Evolutionary conservation across 139 green algal species (phyloP).

Genomic region (Ostreobium quekettii): DNA sequence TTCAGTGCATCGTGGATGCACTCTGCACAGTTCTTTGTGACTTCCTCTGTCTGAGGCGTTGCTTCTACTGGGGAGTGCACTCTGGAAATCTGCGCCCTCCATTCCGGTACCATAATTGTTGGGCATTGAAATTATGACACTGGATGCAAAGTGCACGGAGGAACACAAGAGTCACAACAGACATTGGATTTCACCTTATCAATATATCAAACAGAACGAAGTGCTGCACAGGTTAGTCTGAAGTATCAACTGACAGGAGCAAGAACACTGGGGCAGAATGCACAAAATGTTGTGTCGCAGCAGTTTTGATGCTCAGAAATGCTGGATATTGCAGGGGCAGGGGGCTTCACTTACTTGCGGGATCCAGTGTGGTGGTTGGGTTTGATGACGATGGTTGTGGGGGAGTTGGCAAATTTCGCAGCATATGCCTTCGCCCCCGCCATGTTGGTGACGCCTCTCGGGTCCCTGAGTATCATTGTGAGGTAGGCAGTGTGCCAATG

Average conservation of each 20-base stretch:
- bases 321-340: slow-evolving; percentile 53
- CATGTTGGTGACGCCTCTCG: slow-evolving; percentile 87
- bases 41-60: too few species aligned
- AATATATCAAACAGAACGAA: too few species aligned
- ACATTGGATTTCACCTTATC: too few species aligned
- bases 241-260: neutral
- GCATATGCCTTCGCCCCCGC: slow-evolving; percentile 95
- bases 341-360: slow-evolving; percentile 84
- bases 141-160: too few species aligned
- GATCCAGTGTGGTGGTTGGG: slow-evolving; percentile 96
- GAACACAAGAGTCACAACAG: too few species aligned
- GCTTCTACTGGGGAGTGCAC: too few species aligned
- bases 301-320: slow-evolving; percentile 1
- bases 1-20: too few species aligned
- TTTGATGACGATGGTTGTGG: slow-evolving; percentile 84
- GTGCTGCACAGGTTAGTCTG: neutral
- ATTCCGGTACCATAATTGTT: too few species aligned
- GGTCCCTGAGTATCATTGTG: slow-evolving; percentile 83
- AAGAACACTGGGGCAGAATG: neutral
- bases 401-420: slow-evolving; percentile 92
- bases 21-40: too few species aligned
- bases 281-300: too few species aligned
- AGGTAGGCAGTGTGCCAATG: slow-evolving; percentile 38
- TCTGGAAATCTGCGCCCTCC: too few species aligned
- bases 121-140: too few species aligned